Conservation (phyloP, 306 rosid species). For the Canavalia gladiata region DNA sequence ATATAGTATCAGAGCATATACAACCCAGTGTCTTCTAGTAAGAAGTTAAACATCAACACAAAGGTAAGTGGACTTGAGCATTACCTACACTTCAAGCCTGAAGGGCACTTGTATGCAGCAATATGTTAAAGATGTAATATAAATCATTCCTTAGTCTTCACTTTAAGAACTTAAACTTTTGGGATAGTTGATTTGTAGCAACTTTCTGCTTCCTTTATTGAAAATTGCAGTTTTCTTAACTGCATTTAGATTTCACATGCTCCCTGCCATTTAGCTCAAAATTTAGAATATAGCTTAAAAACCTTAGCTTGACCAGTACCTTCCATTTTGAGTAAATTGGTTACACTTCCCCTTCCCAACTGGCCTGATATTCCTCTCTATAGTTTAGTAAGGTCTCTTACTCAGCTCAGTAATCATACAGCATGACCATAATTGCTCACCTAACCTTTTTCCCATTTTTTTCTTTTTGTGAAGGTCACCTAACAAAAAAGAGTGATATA, state of each 20-base stretch:
- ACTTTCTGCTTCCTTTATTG: not conserved
- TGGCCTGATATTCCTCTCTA: slow-evolving; percentile 5
- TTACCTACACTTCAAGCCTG: not conserved
- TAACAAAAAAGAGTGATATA: slow-evolving; percentile 84
- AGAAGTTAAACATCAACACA: not conserved
- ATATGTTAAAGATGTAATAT: not conserved
- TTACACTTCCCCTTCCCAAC: not conserved
- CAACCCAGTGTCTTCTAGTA: not conserved
- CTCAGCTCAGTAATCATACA: slow-evolving; percentile 13
- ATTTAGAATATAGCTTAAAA: not conserved
- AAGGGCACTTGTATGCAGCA: not conserved
- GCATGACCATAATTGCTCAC: not conserved
- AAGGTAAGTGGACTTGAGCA: not conserved
- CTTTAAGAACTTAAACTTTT: not conserved
- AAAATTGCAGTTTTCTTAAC: not conserved
- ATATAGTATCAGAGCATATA: not conserved
- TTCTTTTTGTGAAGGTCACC: slow-evolving; percentile 72
- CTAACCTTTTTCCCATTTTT: slow-evolving; percentile 44
- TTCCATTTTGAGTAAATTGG: slow-evolving; percentile 9
- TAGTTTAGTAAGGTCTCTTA: not conserved
- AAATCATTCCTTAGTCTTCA: not conserved
- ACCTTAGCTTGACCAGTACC: slow-evolving; percentile 19
- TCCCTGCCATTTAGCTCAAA: not conserved
- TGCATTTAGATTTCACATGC: not conserved
- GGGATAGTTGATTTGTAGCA: not conserved